phyloP scores from a whole-genome alignment of 139 green algal genomes.

The Chlorella sp. region DNA sequence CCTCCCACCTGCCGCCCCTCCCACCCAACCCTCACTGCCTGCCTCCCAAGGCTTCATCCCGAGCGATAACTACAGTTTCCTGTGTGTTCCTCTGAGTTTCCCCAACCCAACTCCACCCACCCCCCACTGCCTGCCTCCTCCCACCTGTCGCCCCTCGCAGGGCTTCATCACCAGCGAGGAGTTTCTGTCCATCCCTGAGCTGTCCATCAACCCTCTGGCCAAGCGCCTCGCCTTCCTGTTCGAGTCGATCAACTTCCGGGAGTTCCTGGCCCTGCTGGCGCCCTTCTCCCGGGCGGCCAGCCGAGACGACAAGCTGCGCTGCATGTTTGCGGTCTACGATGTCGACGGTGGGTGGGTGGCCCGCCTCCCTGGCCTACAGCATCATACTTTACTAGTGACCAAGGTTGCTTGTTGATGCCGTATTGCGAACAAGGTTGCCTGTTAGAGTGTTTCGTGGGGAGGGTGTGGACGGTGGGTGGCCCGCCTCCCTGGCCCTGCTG shows the following conservation, averaged over 20 bases:
- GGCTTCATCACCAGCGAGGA: constrained; percentile 93
- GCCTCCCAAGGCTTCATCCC: too few species aligned
- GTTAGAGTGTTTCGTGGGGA: too few species aligned
- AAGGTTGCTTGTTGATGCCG: too few species aligned
- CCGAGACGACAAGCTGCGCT: constrained; percentile 77
- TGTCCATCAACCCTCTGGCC: constrained; percentile 95
- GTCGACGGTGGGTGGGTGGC: constrained; percentile 66
- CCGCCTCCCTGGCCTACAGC: too few species aligned
- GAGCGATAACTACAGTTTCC: too few species aligned
- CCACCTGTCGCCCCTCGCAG: background rate
- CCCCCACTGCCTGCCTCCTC: background rate
- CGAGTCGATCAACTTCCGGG: constrained; percentile 92
- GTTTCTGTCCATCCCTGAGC: constrained; percentile 92
- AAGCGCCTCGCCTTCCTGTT: constrained; percentile 81
- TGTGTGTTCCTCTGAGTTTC: too few species aligned
- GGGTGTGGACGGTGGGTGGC: too few species aligned
- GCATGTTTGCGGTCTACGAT: constrained; percentile 87
- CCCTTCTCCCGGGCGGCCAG: constrained; percentile 75
- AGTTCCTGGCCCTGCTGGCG: constrained; percentile 87
- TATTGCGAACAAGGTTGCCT: too few species aligned
- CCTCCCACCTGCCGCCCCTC: background rate
- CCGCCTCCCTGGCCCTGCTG: too few species aligned
- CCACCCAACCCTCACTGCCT: too few species aligned
- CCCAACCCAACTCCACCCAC: too few species aligned
- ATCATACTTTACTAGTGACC: too few species aligned